A percentile compares a stretch with the other conserved stretches of the same genome.
Evolutionary conservation across 331 rosid species (phyloP).

Genomic region (Prunus yedoensis): DNA sequence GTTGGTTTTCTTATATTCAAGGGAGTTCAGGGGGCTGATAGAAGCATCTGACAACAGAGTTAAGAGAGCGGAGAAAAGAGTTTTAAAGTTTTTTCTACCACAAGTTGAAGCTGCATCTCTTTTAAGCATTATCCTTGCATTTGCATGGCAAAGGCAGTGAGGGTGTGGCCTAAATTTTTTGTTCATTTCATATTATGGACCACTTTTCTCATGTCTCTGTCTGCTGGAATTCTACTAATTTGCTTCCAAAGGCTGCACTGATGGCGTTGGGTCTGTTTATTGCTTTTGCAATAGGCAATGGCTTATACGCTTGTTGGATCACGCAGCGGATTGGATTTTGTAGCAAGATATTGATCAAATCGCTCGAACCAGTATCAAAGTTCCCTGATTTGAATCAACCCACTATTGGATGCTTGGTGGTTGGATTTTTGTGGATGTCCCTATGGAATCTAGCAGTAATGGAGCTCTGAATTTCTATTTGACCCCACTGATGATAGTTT

Average conservation of each 20-base stretch:
- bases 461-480: constrained; percentile 80
- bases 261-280: constrained; percentile 87
- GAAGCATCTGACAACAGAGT: constrained; percentile 40
- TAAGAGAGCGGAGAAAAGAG: constrained; percentile 55
- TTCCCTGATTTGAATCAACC: constrained; percentile 72
- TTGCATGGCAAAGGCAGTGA: constrained; percentile 75
- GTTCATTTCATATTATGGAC: constrained; percentile 79
- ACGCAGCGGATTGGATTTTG: constrained; percentile 67
- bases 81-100: constrained; percentile 60
- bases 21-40: constrained; percentile 71
- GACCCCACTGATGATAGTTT: constrained; percentile 63
- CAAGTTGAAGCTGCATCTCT: constrained; percentile 89
- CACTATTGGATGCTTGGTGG: constrained; percentile 70
- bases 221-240: constrained; percentile 84
- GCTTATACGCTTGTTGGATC: constrained; percentile 92
- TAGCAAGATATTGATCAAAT: constrained; percentile 56
- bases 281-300: constrained; percentile 75
- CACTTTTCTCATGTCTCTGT: constrained; percentile 58
- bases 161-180: constrained; percentile 82
- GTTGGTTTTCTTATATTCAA: constrained; percentile 80
- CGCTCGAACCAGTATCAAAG: constrained; percentile 70
- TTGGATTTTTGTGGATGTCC: constrained; percentile 88
- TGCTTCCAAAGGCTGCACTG: constrained; percentile 81
- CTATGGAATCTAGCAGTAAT: constrained; percentile 80
- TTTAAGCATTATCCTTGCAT: constrained; percentile 78